Percentiles rank a stretch among this genome's conserved stretches.
Evolutionary conservation across 2,329 filamentous ascomycete species (phyloP).

Genomic region (Hirsutella minnesotensis): DNA sequence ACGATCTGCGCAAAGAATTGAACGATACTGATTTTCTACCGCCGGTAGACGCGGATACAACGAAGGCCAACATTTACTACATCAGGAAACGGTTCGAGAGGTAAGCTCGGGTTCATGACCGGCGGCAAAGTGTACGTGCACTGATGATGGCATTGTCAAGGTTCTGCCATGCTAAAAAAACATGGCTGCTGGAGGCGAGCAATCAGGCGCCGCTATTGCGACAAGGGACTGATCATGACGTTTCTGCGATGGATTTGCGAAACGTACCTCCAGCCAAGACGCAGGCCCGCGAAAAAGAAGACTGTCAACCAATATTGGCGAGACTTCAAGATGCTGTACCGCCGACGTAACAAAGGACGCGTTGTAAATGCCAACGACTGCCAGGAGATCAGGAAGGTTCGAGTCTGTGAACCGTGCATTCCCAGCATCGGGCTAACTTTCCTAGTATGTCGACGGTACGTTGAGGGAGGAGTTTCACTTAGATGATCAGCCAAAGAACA

Average conservation of each 20-base stretch:
- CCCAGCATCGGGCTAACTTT: background rate
- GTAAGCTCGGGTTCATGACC: conserved; percentile 5
- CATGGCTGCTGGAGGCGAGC: conserved; percentile 6
- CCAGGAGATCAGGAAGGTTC: background rate
- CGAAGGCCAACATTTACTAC: conserved; percentile 12
- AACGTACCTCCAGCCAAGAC: conserved; percentile 7
- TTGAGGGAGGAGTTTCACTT: background rate
- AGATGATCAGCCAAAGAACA: background rate
- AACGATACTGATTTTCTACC: background rate
- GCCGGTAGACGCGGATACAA: conserved; percentile 8
- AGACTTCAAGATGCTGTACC: conserved; percentile 12
- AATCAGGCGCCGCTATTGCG: conserved; percentile 8
- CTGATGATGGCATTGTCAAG: background rate
- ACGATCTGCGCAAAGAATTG: too few relatives aligned
- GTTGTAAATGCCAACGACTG: conserved; percentile 6
- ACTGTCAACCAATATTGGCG: conserved; percentile 10
- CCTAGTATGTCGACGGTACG: background rate
- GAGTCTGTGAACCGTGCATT: background rate
- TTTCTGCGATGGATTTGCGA: conserved; percentile 13
- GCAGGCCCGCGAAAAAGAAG: conserved; percentile 6
- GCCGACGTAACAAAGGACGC: too few relatives aligned
- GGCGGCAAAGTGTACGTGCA: background rate
- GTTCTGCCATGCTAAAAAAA: background rate
- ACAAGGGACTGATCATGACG: conserved; percentile 12
- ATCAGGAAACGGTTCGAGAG: conserved; percentile 10